Evolutionary conservation across 805 yeast species (phyloP).

Genomic region (Lipomyces orientalis): DNA sequence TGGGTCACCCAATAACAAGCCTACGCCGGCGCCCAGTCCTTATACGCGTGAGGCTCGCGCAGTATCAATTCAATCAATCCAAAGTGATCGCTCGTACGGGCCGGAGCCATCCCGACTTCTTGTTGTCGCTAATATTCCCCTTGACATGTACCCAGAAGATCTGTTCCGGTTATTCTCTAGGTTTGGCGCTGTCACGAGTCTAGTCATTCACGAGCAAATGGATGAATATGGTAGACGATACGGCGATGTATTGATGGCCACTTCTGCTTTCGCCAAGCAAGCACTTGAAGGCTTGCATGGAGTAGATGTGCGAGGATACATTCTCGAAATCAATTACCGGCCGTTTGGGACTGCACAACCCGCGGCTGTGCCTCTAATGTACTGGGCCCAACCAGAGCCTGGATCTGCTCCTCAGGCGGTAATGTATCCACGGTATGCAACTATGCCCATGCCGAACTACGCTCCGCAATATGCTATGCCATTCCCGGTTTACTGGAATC

Average conservation of each 20-base stretch:
- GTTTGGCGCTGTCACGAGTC: constrained; percentile 20
- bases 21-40: background rate
- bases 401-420: constrained; percentile 2
- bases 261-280: constrained; percentile 14
- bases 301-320: constrained; percentile 13
- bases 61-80: constrained; percentile 3
- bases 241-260: constrained; percentile 30
- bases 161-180: constrained; percentile 23
- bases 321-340: constrained; percentile 1
- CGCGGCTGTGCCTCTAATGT: constrained; percentile 1
- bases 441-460: constrained; percentile 3
- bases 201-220: constrained; percentile 24
- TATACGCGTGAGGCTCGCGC: background rate
- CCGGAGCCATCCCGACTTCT: constrained; percentile 18
- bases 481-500: background rate
- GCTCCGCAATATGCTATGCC: constrained; percentile 3
- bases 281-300: constrained; percentile 4
- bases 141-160: constrained; percentile 26
- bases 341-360: background rate
- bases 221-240: constrained; percentile 25
- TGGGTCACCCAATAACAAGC: constrained; percentile 1
- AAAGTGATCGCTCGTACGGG: constrained; percentile 1
- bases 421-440: constrained; percentile 8
- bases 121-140: constrained; percentile 23
- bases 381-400: background rate